Percentiles rank a stretch among this genome's conserved stretches.
Conservation (phyloP, 306 rosid species). For the Gleditsia sinensis region DNA sequence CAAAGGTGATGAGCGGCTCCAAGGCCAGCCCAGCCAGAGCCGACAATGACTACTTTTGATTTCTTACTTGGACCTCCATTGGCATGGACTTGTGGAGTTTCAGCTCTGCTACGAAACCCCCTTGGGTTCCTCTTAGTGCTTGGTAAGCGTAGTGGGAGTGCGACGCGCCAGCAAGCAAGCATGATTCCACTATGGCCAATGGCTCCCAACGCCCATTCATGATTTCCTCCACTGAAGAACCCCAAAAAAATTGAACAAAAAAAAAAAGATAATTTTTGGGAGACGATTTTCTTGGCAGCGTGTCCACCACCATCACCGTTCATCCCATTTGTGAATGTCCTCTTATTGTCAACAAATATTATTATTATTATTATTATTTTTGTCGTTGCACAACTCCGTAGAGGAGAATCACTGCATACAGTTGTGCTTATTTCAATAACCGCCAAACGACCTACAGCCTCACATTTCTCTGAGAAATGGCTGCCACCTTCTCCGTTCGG, state of each 20-base stretch:
- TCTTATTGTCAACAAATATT: background rate
- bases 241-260: background rate
- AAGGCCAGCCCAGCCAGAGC: conserved; percentile 80
- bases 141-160: conserved; percentile 25
- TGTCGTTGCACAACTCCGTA: background rate
- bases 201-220: background rate
- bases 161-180: conserved; percentile 36
- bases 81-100: conserved; percentile 16
- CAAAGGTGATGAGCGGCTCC: conserved; percentile 68
- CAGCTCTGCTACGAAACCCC: conserved; percentile 40
- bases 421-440: background rate
- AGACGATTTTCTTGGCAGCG: background rate
- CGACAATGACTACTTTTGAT: conserved; percentile 58
- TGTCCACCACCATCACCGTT: background rate
- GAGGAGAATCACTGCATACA: too few species aligned
- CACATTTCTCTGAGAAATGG: conserved; percentile 49
- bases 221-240: background rate
- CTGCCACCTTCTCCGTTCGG: conserved; percentile 80
- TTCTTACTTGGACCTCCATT: conserved; percentile 30
- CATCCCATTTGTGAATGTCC: background rate
- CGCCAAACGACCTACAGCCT: conserved; percentile 32
- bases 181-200: conserved; percentile 23
- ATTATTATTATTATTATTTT: too few species aligned
- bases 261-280: background rate
- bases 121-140: conserved; percentile 7